Percentiles rank a stretch among this genome's conserved stretches.
Evolutionary conservation across 2,329 filamentous ascomycete genomes (phyloP).

Genomic region (Pseudogymnoascus sp.): DNA sequence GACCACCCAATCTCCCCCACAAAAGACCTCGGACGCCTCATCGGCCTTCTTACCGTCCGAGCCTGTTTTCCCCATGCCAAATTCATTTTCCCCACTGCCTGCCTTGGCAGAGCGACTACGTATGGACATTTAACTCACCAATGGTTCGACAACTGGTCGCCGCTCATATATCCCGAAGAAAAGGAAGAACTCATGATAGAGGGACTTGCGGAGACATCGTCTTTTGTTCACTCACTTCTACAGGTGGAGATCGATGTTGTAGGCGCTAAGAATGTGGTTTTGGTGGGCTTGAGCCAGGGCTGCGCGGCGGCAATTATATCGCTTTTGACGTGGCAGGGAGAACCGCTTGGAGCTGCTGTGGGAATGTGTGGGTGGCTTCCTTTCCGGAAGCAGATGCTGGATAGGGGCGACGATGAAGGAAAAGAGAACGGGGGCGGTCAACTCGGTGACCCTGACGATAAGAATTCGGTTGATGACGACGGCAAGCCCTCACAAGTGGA

Average conservation of each 20-base stretch:
- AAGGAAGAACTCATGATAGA: slow-evolving; percentile 31
- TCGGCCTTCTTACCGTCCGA: slow-evolving; percentile 21
- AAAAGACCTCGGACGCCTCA: not conserved
- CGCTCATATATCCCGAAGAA: slow-evolving; percentile 12
- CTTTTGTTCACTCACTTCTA: slow-evolving; percentile 33
- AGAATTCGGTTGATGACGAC: not conserved
- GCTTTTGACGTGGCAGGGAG: slow-evolving; percentile 36
- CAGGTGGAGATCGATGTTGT: slow-evolving; percentile 30
- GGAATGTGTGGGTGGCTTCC: slow-evolving; percentile 41
- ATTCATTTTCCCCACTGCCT: slow-evolving; percentile 44
- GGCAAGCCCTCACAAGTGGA: not conserved
- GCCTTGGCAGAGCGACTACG: slow-evolving; percentile 30
- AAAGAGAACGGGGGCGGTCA: slow-evolving; percentile 10
- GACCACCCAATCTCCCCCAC: slow-evolving; percentile 16
- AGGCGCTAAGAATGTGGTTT: slow-evolving; percentile 33
- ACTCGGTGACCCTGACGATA: slow-evolving; percentile 12
- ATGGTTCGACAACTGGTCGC: slow-evolving; percentile 37
- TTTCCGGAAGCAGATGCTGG: slow-evolving; percentile 28
- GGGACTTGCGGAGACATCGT: slow-evolving; percentile 36
- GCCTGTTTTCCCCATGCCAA: slow-evolving; percentile 35
- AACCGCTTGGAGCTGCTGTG: slow-evolving; percentile 31
- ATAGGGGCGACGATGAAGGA: slow-evolving; percentile 10
- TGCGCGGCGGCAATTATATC: slow-evolving; percentile 39
- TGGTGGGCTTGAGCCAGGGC: slow-evolving; percentile 47
- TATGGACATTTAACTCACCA: slow-evolving; percentile 36